Percentiles rank a stretch among this genome's conserved stretches.
Evolutionary conservation across 2,329 filamentous ascomycete genomes (phyloP).

Genomic region (Malbranchea zuffiana): DNA sequence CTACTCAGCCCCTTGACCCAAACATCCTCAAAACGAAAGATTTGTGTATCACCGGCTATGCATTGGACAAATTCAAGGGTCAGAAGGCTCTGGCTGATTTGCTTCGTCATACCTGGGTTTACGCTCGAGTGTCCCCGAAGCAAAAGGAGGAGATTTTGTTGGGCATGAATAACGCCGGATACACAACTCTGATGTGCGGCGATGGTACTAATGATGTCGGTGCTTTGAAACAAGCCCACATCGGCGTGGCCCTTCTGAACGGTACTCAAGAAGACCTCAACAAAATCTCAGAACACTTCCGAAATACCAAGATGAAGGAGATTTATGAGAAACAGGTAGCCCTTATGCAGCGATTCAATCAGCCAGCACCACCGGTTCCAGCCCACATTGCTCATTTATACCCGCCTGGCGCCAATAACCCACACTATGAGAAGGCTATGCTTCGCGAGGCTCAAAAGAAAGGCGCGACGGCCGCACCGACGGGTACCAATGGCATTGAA

Average conservation of each 20-base stretch:
- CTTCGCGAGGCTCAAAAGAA: conserved; percentile 75
- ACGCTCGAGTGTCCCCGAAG: conserved; percentile 94
- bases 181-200: conserved; percentile 97
- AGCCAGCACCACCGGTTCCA: conserved; percentile 86
- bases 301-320: conserved; percentile 96
- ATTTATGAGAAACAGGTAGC: conserved; percentile 92
- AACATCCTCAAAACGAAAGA: conserved; percentile 78
- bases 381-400: conserved; percentile 85
- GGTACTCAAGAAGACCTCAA: conserved; percentile 83
- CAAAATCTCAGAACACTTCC: conserved; percentile 83
- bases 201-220: conserved; percentile 98
- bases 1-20: conserved; percentile 65
- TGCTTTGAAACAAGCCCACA: conserved; percentile 93
- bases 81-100: conserved; percentile 66
- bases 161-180: conserved; percentile 89
- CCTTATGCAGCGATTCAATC: conserved; percentile 91
- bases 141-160: conserved; percentile 98
- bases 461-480: conserved; percentile 48
- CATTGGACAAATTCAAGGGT: conserved; percentile 75
- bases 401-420: conserved; percentile 79
- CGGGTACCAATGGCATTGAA: conserved; percentile 45
- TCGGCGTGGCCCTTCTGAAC: conserved; percentile 91
- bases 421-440: conserved; percentile 87
- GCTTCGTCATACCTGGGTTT: conserved; percentile 88
- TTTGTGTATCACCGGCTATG: conserved; percentile 91